These are phyloP conservation scores for Hirschioporus abietinus DNA, from an alignment of 768 basidiomycete genomes.

Conservation along the genomic window DNA sequence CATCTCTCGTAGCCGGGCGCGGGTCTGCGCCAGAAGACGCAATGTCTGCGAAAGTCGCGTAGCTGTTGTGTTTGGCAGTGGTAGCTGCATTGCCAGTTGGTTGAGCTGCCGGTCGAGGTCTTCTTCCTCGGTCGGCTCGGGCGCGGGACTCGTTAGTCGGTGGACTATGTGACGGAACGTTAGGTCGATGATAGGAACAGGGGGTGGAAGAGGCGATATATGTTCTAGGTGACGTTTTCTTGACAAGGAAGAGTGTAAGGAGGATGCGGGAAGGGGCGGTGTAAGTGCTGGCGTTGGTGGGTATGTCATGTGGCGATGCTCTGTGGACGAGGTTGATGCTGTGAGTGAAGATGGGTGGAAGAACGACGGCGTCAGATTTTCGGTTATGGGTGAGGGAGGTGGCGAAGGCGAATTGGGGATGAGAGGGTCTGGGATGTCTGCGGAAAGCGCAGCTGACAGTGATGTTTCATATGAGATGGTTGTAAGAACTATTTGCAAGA, in stretches of 20 bases:
- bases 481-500: conserved; percentile 60
- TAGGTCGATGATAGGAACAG: conserved; percentile 53
- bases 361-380: neutral
- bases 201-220: conserved; percentile 22
- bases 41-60: conserved; percentile 44
- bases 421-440: conserved; percentile 37
- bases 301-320: conserved; percentile 3
- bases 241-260: neutral
- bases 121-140: conserved; percentile 22
- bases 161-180: conserved; percentile 47
- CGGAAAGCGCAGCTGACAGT: conserved; percentile 35
- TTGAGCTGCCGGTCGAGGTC: conserved; percentile 13
- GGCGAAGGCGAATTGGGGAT: conserved; percentile 21
- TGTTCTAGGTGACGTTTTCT: conserved; percentile 9
- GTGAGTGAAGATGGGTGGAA: neutral
- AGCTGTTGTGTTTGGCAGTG: conserved; percentile 57
- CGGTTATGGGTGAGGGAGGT: conserved; percentile 20
- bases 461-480: conserved; percentile 65
- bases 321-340: conserved; percentile 15
- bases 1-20: conserved; percentile 19
- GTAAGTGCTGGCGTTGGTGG: conserved; percentile 9
- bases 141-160: conserved; percentile 52
- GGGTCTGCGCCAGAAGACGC: conserved; percentile 47
- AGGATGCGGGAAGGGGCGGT: conserved; percentile 19
- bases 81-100: conserved; percentile 34